Conservation (phyloP, 495 filamentous ascomycete species). For the Talaromyces adpressus region DNA sequence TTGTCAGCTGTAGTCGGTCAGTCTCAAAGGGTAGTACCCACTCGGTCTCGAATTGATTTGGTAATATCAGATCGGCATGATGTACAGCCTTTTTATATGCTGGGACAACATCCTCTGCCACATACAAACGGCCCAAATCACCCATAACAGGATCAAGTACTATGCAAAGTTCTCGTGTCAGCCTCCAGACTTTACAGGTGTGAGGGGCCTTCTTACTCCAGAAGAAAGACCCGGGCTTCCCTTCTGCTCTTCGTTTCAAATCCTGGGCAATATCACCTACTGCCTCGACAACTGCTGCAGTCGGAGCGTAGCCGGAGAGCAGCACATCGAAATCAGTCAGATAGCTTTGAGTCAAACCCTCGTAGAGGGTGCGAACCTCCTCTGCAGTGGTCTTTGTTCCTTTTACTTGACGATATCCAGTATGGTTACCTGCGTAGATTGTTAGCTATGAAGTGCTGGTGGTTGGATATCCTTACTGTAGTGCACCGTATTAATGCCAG, state of each 20-base stretch:
- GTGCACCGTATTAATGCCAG: conserved; percentile 89
- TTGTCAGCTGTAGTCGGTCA: neutral
- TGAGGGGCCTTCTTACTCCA: conserved; percentile 51
- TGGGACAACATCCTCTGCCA: conserved; percentile 80
- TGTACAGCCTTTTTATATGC: conserved; percentile 74
- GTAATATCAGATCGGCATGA: conserved; percentile 84
- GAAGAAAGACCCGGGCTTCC: conserved; percentile 74
- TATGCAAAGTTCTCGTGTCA: conserved; percentile 16
- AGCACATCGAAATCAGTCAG: conserved; percentile 85
- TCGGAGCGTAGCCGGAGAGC: conserved; percentile 88
- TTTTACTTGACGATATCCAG: conserved; percentile 79
- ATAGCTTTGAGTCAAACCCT: conserved; percentile 72
- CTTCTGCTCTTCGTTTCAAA: conserved; percentile 56
- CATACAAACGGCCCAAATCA: conserved; percentile 85
- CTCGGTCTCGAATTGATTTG: conserved; percentile 98
- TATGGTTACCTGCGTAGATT: conserved; percentile 69
- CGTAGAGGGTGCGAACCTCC: conserved; percentile 79
- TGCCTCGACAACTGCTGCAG: conserved; percentile 71
- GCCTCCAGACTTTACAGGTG: neutral
- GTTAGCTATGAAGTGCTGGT: conserved; percentile 1
- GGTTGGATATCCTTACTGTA: conserved; percentile 56
- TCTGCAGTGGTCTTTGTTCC: conserved; percentile 72
- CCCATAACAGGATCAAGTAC: conserved; percentile 99
- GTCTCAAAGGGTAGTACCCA: conserved; percentile 30
- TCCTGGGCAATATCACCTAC: conserved; percentile 79